Conservation (phyloP, 768 basidiomycete genomes). For the Crepidotus variabilis region DNA sequence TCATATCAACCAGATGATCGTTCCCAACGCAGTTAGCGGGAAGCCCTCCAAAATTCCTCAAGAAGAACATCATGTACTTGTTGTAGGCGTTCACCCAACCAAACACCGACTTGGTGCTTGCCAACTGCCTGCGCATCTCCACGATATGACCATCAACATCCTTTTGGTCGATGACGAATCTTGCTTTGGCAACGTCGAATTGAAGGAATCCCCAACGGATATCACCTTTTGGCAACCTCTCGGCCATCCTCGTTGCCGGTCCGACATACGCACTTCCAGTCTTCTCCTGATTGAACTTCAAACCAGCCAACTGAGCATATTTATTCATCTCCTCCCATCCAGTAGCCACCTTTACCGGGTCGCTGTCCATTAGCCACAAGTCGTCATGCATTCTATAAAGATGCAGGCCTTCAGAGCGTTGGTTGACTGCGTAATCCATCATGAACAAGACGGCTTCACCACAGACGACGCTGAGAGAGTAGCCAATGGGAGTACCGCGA, state of each 20-base stretch:
- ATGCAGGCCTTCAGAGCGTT: slow-evolving; percentile 34
- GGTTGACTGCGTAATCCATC: slow-evolving; percentile 48
- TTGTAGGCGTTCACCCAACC: slow-evolving; percentile 11
- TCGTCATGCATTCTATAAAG: slow-evolving; percentile 46
- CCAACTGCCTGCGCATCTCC: slow-evolving; percentile 34
- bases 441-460: slow-evolving; percentile 39
- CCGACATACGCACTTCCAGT: slow-evolving; percentile 38
- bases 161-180: slow-evolving; percentile 34
- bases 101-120: slow-evolving; percentile 26
- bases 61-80: slow-evolving; percentile 10
- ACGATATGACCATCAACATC: slow-evolving; percentile 31
- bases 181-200: slow-evolving; percentile 24
- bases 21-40: slow-evolving; percentile 7
- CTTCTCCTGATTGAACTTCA: slow-evolving; percentile 38
- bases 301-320: slow-evolving; percentile 36
- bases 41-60: slow-evolving; percentile 8
- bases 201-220: slow-evolving; percentile 39
- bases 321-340: slow-evolving; percentile 40
- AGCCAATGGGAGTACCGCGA: slow-evolving; percentile 40
- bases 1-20: slow-evolving; percentile 6
- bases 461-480: slow-evolving; percentile 35
- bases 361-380: slow-evolving; percentile 38
- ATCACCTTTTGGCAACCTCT: slow-evolving; percentile 27
- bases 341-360: slow-evolving; percentile 25
- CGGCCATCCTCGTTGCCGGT: background rate